Conservation (phyloP, 2,329 filamentous ascomycete genomes). For the Beauveria medogensis region DNA sequence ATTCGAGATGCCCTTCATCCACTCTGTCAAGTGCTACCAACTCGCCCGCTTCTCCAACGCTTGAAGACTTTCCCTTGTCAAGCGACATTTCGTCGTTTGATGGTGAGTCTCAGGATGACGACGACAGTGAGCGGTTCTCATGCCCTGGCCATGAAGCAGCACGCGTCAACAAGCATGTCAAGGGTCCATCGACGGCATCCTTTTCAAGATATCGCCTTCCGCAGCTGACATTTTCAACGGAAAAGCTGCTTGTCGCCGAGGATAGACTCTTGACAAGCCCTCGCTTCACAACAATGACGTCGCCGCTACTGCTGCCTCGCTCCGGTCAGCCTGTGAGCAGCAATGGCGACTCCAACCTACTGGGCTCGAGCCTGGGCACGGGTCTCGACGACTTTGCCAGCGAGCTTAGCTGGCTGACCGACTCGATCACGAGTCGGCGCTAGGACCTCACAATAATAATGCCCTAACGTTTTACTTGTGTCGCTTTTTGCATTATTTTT, state of each 20-base stretch:
- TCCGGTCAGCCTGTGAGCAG: slow-evolving; percentile 11
- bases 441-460: background rate
- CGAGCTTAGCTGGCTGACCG: slow-evolving; percentile 46
- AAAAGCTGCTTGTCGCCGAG: background rate
- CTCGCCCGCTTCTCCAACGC: slow-evolving; percentile 2
- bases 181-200: background rate
- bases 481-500: background rate
- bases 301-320: slow-evolving; percentile 19
- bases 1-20: background rate
- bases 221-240: background rate
- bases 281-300: slow-evolving; percentile 17
- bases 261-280: background rate
- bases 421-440: slow-evolving; percentile 27
- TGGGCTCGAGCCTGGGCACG: slow-evolving; percentile 26
- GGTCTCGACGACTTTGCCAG: slow-evolving; percentile 32
- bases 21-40: slow-evolving; percentile 1
- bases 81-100: background rate
- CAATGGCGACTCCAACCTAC: background rate
- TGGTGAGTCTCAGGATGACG: background rate
- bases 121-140: background rate
- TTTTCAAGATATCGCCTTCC: slow-evolving; percentile 7
- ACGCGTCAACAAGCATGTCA: background rate
- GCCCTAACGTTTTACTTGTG: too few relatives aligned
- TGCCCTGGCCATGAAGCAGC: background rate
- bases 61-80: background rate